Evolutionary conservation across 1,139 yeast species (phyloP).

Genomic region (Blastobotrys illinoisensis): DNA sequence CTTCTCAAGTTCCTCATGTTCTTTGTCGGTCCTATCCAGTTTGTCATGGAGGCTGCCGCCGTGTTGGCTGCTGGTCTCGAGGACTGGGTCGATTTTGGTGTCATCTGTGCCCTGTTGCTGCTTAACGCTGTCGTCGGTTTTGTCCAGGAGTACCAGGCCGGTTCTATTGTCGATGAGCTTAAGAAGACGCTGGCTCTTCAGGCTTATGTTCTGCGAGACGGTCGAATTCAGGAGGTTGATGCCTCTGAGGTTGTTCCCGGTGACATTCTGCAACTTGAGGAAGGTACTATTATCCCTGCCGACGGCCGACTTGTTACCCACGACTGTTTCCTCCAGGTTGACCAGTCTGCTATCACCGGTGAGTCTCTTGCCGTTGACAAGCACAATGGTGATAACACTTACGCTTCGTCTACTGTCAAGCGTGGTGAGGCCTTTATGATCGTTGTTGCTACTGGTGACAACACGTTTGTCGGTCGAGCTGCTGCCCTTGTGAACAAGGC

Average conservation of each 20-base stretch:
- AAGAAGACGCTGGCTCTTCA: constrained; percentile 39
- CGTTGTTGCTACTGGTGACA: constrained; percentile 94
- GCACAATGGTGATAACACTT: constrained; percentile 79
- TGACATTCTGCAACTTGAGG: constrained; percentile 72
- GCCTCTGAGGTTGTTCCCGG: constrained; percentile 76
- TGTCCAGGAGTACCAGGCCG: constrained; percentile 81
- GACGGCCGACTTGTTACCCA: constrained; percentile 92
- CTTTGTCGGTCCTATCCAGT: constrained; percentile 97
- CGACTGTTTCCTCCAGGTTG: constrained; percentile 86
- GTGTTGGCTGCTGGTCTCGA: constrained; percentile 95
- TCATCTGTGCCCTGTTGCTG: constrained; percentile 80
- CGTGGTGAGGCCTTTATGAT: constrained; percentile 96
- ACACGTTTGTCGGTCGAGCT: constrained; percentile 90
- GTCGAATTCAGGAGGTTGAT: constrained; percentile 53
- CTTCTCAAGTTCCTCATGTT: constrained; percentile 82
- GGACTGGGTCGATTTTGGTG: constrained; percentile 99
- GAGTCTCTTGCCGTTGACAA: constrained; percentile 96
- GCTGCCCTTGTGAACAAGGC: constrained; percentile 97
- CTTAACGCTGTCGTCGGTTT: constrained; percentile 95
- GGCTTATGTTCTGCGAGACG: constrained; percentile 66
- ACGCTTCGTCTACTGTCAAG: constrained; percentile 94
- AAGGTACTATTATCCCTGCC: constrained; percentile 77
- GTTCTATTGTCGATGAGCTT: constrained; percentile 43
- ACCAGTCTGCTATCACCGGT: constrained; percentile 98
- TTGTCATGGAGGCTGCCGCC: constrained; percentile 98